phyloP scores from a whole-genome alignment of 306 rosid species.

The Sesbania bispinosa region DNA sequence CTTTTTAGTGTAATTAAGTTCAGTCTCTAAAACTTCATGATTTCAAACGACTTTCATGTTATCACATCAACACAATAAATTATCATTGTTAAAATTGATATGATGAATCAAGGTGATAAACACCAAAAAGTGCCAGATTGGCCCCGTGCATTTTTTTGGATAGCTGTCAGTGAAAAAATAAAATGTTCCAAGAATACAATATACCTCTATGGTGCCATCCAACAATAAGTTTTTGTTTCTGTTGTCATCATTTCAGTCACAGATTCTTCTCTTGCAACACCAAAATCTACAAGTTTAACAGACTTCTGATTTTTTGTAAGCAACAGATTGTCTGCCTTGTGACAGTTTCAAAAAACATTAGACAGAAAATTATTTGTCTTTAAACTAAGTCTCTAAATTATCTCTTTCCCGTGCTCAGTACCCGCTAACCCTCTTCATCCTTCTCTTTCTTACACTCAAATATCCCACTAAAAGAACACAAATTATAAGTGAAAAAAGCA shows the following conservation, averaged over 20 bases:
- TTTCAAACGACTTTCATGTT: not conserved
- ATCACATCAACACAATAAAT: no score
- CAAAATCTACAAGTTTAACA: no score
- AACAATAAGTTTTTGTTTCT: conserved; percentile 92
- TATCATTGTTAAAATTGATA: not conserved
- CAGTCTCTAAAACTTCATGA: not conserved
- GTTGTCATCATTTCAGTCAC: no score
- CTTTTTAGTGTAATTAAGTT: not conserved
- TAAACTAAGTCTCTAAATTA: no score
- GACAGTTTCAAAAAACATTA: conserved; percentile 15
- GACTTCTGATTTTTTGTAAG: conserved; percentile 76
- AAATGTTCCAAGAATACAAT: not conserved
- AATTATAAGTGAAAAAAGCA: no score
- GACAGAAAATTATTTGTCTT: no score
- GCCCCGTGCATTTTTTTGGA: not conserved
- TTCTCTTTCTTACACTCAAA: no score
- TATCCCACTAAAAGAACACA: no score
- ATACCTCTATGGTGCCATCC: conserved; percentile 99
- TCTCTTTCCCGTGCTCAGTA: no score
- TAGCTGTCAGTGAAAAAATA: not conserved
- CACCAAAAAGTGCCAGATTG: not conserved
- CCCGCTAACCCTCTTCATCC: no score
- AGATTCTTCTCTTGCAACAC: no score
- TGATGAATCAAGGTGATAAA: not conserved
- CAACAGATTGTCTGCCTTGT: conserved; percentile 77